Base-by-base conservation (phyloP, 148 eudicot genomes). In the Drosera capensis region DNA sequence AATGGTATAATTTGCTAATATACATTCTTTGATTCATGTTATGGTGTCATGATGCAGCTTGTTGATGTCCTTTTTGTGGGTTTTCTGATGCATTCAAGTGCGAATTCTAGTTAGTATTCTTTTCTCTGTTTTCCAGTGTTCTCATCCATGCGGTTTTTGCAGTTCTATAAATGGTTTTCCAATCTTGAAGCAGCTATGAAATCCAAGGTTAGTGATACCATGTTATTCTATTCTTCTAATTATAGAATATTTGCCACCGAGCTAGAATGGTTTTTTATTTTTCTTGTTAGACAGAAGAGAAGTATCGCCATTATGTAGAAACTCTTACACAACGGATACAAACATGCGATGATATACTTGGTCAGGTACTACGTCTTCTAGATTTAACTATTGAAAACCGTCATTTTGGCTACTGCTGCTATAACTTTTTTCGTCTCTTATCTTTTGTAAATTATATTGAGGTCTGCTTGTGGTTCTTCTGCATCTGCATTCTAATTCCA, bases 101-200 rank as follows among this genome's bases (percentile, higher is more conserved):
- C 13, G 2, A 34, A 34, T 13, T 4, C 2, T 34, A 34, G n/a
- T 0, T 34, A 5, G 6, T 34, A 34, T 13, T 4, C 2, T 34
- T 9, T 9, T 0, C n/a, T 2, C 3, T 34, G 31, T 28, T 4
- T 34, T 19, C 7, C 23, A 7, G 12, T 19, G 23, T 41, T 18
- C 8, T 22, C 21, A 41, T 41, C 43, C 20, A 5, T 41, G 45
- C 0, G 1, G 18, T 39, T 46, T 29, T 73, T 26, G 66, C 82
- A 90, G 99, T 90, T 90, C 51, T 84, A 90, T 73, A 84, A 84
- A 66, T 90, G 95, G 99, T 90, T 84, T 54, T 62, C 76, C 23
- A 93, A 84, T 52, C 99, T 80, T 56, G 99, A 90, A 78, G 86
- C 99, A 11, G 95, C 82, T 38, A 90, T 90, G 99, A 90, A 90